Conservation (phyloP, 179 eudicot genomes). For the Carnegiea gigantea region DNA sequence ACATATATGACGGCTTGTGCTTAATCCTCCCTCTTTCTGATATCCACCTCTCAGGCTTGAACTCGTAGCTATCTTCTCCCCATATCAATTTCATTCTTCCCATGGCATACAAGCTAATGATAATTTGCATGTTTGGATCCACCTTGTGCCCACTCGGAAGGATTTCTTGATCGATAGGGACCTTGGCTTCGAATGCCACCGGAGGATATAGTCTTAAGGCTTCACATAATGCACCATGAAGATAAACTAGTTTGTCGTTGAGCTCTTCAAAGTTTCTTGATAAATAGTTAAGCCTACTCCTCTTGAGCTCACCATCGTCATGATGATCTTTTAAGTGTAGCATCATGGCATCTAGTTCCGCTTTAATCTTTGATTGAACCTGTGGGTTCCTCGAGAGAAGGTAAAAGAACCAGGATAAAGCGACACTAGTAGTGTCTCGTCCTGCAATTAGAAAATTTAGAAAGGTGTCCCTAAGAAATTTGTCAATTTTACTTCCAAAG, state of each 20-base stretch:
- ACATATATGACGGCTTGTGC: constrained; percentile 46
- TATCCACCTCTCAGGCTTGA: constrained; percentile 64
- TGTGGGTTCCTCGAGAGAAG: constrained; percentile 16
- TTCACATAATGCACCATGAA: constrained; percentile 47
- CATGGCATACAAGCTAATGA: constrained; percentile 42
- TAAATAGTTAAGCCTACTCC: background rate
- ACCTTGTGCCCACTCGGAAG: constrained; percentile 53
- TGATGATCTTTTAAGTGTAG: background rate
- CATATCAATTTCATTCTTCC: constrained; percentile 45
- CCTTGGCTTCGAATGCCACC: constrained; percentile 36
- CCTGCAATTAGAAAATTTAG: constrained; percentile 28
- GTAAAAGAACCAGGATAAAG: constrained; percentile 36
- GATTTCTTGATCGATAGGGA: constrained; percentile 27
- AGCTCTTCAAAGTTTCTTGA: constrained; percentile 9
- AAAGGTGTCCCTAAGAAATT: constrained; percentile 25
- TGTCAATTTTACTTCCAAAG: background rate
- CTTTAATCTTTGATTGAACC: constrained; percentile 9
- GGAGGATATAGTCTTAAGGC: constrained; percentile 47
- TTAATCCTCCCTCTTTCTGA: constrained; percentile 33
- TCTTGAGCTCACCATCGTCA: background rate
- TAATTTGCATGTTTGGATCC: constrained; percentile 26
- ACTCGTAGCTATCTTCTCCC: constrained; percentile 54
- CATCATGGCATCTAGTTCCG: constrained; percentile 9
- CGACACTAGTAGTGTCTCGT: constrained; percentile 20
- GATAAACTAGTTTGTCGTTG: constrained; percentile 32